Evolutionary conservation across 2,329 filamentous ascomycete genomes (phyloP).

Genomic region (Ophiostoma tasmaniense): DNA sequence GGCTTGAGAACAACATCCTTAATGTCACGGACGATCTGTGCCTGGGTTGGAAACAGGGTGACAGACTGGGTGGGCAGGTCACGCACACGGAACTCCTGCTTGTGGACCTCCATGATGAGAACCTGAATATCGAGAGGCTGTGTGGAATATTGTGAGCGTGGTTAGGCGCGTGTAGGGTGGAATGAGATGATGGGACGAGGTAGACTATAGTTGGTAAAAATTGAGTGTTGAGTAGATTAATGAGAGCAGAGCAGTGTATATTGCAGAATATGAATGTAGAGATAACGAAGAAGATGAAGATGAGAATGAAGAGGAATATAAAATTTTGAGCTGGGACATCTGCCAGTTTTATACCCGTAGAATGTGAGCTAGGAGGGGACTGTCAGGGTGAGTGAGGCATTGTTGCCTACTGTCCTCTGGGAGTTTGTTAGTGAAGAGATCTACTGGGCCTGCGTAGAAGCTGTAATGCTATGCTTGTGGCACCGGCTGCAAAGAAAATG

Average conservation of each 20-base stretch:
- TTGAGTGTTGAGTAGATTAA: background rate
- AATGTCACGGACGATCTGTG: constrained; percentile 53
- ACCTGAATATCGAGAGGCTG: background rate
- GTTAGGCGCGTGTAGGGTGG: background rate
- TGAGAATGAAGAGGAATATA: background rate
- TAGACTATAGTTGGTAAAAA: background rate
- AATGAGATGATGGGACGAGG: background rate
- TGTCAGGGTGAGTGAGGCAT: background rate
- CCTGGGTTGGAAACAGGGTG: constrained; percentile 52
- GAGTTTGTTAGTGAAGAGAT: background rate
- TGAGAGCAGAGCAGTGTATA: background rate
- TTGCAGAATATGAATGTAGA: background rate
- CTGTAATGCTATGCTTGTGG: background rate
- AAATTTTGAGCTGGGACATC: background rate
- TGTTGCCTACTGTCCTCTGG: background rate
- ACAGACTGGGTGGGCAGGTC: constrained; percentile 53
- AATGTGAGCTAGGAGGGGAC: background rate
- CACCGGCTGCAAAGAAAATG: background rate
- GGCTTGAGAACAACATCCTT: constrained; percentile 43
- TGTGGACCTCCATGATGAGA: constrained; percentile 33
- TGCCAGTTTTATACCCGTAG: background rate
- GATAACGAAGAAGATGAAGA: background rate
- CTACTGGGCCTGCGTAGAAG: background rate
- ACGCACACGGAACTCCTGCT: constrained; percentile 46
- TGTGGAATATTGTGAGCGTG: background rate